A percentile compares a stretch with the other conserved stretches of the same genome.
phyloP scores from a whole-genome alignment of 345 rosid genomes.

The Citrus maxima region DNA sequence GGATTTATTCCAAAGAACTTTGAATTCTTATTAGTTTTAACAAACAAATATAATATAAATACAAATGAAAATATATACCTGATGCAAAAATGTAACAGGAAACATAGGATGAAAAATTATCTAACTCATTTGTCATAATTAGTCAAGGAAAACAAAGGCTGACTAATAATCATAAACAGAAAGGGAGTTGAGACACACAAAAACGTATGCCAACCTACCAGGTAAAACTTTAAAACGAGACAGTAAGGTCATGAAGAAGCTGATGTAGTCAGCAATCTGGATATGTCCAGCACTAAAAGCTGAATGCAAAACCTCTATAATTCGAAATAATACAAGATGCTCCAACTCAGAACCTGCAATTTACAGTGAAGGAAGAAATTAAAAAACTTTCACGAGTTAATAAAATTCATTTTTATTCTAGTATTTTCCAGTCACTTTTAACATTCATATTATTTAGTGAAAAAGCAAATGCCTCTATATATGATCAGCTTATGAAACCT shows the following conservation, averaged over 20 bases:
- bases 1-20: background rate
- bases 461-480: background rate
- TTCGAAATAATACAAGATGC: slow-evolving; percentile 44
- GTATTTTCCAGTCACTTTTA: slow-evolving; percentile 6
- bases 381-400: background rate
- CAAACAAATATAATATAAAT: background rate
- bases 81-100: background rate
- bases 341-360: slow-evolving; percentile 67
- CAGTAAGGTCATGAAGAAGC: slow-evolving; percentile 63
- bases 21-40: background rate
- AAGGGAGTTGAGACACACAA: slow-evolving; percentile 1
- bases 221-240: slow-evolving; percentile 55
- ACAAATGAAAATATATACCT: background rate
- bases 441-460: background rate
- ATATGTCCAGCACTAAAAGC: slow-evolving; percentile 64
- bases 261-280: slow-evolving; percentile 54
- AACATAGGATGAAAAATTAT: background rate
- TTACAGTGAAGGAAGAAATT: background rate
- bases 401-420: background rate
- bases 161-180: background rate
- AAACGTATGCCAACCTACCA: slow-evolving; percentile 37
- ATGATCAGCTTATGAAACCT: background rate
- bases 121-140: background rate
- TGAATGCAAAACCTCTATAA: slow-evolving; percentile 60
- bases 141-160: background rate